Evolutionary conservation across 768 basidiomycete species (phyloP), one percentile per base, ranked within the genome.

Genomic region (Amyloporia xantha): DNA sequence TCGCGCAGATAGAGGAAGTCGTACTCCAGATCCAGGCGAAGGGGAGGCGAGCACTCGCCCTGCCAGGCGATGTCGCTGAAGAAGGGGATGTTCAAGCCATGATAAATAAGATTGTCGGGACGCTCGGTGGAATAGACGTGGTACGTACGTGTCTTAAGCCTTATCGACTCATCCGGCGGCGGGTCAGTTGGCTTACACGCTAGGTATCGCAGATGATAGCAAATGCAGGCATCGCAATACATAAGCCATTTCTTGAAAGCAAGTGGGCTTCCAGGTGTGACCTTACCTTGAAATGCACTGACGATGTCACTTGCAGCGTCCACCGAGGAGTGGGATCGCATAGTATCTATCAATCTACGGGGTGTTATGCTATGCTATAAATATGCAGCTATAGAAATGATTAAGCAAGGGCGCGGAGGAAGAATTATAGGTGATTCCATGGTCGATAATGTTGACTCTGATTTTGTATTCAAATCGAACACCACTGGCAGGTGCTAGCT

Each of bases 61-160:
- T 68, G 1, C 38, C 65, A 6, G 73, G 61, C 1, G 75, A 80
- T 51, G 71, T 80, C 2, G 55, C 65, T 4, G 30, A 56, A 1
- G 77, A 78, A 43, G 53, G 47, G 0, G 66, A 74, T 5, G 76
- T 79, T 1, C 61, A 69, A 42, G 51, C 23, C 2, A 65, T 78
- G 64, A 58, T 80, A 2, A 60, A 58, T 1, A 44, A 47, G 1
- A 54, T 56, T 3, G 56, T 61, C 0, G 42, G 62, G 6, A 52
- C 52, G 2, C 62, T 78, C 7, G 77, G 76, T 1, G 56, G 70
- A 1, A 52, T 80, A 11, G 73, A 79, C 52, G 72, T 76, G 13
- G 77, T 78, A 45, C 50, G 75, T 54, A 36, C 1, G n/a, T n/a
- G n/a, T n/a, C n/a, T n/a, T n/a, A n/a, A n/a, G n/a, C n/a, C n/a